phyloP scores from a whole-genome alignment of 495 filamentous ascomycete genomes.

The Lophiotrema nucula region DNA sequence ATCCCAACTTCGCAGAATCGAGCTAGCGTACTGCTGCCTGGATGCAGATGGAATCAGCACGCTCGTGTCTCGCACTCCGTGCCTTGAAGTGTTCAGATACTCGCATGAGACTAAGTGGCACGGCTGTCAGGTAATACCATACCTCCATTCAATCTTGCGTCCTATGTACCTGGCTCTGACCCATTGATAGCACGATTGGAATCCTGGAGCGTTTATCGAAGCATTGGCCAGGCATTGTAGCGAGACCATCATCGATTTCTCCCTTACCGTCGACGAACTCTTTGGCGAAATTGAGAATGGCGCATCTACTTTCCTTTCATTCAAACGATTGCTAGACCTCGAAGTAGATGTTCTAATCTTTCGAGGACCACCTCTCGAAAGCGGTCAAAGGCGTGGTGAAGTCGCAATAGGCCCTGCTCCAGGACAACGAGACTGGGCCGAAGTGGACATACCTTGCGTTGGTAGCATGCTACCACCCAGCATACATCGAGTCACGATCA shows the following conservation, averaged over 20 bases:
- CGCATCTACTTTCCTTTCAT: constrained; percentile 5
- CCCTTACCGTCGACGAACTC: constrained; percentile 19
- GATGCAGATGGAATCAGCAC: constrained; percentile 12
- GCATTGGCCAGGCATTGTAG: constrained; percentile 3
- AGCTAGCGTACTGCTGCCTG: constrained; percentile 23
- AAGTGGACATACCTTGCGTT: constrained; percentile 23
- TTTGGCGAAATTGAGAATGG: constrained; percentile 20
- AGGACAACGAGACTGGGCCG: constrained; percentile 5
- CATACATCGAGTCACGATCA: constrained; percentile 5
- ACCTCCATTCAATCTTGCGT: no score
- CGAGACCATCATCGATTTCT: constrained; percentile 6
- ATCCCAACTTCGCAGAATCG: constrained; percentile 6
- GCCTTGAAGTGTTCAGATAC: constrained; percentile 15
- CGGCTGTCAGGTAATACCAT: no score
- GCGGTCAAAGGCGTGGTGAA: constrained; percentile 6
- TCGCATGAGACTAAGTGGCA: constrained; percentile 20
- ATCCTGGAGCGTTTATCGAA: constrained; percentile 14
- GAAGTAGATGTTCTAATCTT: constrained; percentile 22
- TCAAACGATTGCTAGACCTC: constrained; percentile 7
- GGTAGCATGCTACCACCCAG: constrained; percentile 14
- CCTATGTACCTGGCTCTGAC: no score
- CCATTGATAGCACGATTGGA: constrained; percentile 30
- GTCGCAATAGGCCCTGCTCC: neutral
- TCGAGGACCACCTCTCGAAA: constrained; percentile 17
- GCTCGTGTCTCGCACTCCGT: constrained; percentile 4